Evolutionary conservation across 106 monocot species (phyloP).

Genomic region (Acorus gramineus): DNA sequence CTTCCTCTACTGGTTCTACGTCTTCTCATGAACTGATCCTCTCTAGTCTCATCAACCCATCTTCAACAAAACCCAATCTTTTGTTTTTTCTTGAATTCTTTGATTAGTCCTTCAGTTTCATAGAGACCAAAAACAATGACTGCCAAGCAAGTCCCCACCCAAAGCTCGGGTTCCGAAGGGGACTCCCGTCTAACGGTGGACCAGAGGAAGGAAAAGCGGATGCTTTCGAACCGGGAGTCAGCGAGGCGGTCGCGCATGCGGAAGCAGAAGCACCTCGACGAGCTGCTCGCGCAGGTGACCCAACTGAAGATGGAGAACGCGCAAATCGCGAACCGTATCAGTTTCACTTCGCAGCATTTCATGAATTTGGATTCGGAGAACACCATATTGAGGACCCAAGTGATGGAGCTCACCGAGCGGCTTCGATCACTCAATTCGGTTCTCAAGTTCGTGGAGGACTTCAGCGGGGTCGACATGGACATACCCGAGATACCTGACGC

Average conservation of each 20-base stretch:
- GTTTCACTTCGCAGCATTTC: slow-evolving; percentile 8
- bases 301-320: slow-evolving; percentile 13
- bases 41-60: no score
- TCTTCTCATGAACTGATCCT: no score
- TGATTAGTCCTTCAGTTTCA: no score
- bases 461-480: not conserved
- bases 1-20: no score
- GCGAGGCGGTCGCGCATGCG: slow-evolving; percentile 32
- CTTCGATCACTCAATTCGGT: slow-evolving; percentile 10
- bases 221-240: slow-evolving; percentile 35
- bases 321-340: slow-evolving; percentile 1
- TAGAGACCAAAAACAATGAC: no score
- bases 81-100: no score
- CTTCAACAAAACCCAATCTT: no score
- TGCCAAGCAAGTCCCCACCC: no score
- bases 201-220: slow-evolving; percentile 28
- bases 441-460: not conserved
- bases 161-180: slow-evolving; percentile 2
- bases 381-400: slow-evolving; percentile 17
- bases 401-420: slow-evolving; percentile 19
- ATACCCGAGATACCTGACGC: slow-evolving; percentile 6
- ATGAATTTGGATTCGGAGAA: slow-evolving; percentile 17
- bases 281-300: slow-evolving; percentile 10
- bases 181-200: not conserved
- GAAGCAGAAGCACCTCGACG: slow-evolving; percentile 29